Conservation (phyloP, 1,284 basidiomycete species). For the Inonotus obliquus region DNA sequence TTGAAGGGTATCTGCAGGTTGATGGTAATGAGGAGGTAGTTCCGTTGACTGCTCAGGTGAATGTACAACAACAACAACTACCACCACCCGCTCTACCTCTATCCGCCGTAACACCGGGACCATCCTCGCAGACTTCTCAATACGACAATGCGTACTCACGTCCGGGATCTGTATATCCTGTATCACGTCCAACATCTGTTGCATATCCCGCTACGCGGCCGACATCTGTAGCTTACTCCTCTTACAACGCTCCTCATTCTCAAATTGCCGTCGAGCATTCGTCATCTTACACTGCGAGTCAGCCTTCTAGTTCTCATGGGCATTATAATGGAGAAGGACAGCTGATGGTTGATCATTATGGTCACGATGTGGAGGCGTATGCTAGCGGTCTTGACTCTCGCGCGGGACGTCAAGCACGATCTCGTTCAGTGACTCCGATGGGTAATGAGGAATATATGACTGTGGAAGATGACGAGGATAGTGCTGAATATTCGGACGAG, state of each 20-base stretch:
- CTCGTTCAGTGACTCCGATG: conserved; percentile 68
- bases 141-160: conserved; percentile 16
- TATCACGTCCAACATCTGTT: conserved; percentile 8
- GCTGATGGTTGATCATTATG: conserved; percentile 29
- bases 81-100: conserved; percentile 9
- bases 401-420: conserved; percentile 48
- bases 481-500: conserved; percentile 38
- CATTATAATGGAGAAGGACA: conserved; percentile 12
- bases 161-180: conserved; percentile 18
- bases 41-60: conserved; percentile 16
- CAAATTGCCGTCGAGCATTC: neutral
- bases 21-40: conserved; percentile 25
- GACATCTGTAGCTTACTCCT: conserved; percentile 3
- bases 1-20: conserved; percentile 12
- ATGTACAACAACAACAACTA: conserved; percentile 20
- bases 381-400: conserved; percentile 54
- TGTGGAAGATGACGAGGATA: conserved; percentile 41
- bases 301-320: conserved; percentile 18
- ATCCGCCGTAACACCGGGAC: neutral
- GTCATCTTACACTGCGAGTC: conserved; percentile 20
- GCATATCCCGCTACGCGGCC: conserved; percentile 12
- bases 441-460: conserved; percentile 66
- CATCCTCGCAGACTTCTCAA: neutral
- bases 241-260: conserved; percentile 4
- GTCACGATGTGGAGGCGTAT: conserved; percentile 58